phyloP scores from a whole-genome alignment of 75 land plant species.

The Ceratopteris richardii region DNA sequence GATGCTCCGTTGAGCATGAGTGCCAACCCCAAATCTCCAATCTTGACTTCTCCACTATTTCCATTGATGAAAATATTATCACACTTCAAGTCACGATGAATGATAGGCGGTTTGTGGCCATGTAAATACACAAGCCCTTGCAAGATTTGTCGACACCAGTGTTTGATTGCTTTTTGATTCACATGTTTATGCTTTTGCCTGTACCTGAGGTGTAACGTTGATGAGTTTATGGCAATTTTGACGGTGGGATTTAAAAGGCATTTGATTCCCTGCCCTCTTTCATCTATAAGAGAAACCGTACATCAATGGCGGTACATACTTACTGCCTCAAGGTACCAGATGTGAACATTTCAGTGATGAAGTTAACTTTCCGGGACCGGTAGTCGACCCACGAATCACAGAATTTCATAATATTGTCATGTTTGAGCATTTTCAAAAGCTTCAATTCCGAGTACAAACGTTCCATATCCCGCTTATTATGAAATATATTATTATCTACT shows the following conservation, averaged over 20 bases:
- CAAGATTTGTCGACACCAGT: constrained; percentile 83
- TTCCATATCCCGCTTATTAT: constrained; percentile 61
- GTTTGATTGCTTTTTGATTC: constrained; percentile 69
- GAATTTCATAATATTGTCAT: constrained; percentile 73
- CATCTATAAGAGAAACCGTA: too few relatives aligned
- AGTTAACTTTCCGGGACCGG: constrained; percentile 53
- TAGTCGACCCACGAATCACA: constrained; percentile 81
- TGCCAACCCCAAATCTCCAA: constrained; percentile 77
- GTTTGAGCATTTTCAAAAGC: constrained; percentile 65
- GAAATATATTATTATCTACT: constrained; percentile 48
- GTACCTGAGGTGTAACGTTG: constrained; percentile 29
- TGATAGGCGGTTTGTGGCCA: constrained; percentile 63
- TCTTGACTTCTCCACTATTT: constrained; percentile 38
- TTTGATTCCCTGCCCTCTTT: too few relatives aligned
- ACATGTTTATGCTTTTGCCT: constrained; percentile 74
- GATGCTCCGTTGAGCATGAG: constrained; percentile 53
- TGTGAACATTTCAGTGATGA: constrained; percentile 94
- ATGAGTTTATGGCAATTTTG: too few relatives aligned
- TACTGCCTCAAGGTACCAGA: constrained; percentile 92
- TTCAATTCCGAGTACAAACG: constrained; percentile 83
- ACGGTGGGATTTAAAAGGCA: too few relatives aligned
- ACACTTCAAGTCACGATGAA: constrained; percentile 68
- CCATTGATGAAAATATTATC: constrained; percentile 90
- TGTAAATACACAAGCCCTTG: constrained; percentile 73
- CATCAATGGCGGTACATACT: constrained; percentile 10